Evolutionary conservation across 106 monocot genomes (phyloP), one percentile per base, ranked within the genome.

Genomic region (Apostasia ramifera): DNA sequence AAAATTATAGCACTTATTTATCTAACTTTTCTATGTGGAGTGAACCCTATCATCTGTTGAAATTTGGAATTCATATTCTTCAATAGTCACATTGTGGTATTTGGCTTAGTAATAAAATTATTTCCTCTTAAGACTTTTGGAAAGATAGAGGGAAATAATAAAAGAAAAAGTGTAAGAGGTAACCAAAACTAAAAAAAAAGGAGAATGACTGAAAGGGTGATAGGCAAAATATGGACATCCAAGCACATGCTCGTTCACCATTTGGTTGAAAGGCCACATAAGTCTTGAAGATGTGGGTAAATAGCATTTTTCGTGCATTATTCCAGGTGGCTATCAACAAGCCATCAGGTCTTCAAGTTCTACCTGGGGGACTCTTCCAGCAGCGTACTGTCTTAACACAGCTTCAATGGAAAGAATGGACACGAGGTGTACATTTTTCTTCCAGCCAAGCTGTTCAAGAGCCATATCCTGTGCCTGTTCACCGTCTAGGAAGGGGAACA

Each of bases 321-420:
- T 52, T 6, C 62, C 68, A 95, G 95, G 67, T 93, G 74, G 97
- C 81, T 40, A 61, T 98, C 57, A 87, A 90, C 69, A 98, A 98
- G 63, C 97, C 92, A 61, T 90, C 92, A 66, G 97, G 92, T 12
- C 68, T 98, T 71, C 92, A 98, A 93, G 92, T 98, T 81, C 80
- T 98, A 54, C 89, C 97, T 50, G 92, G 92, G 72, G 92, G 97
- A 50, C 84, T 92, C 59, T 98, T 98, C 71, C 97, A 98, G 72
- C 97, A 98, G 66, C 78, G 89, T 40, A 98, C 97, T 61, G 92
- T 92, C 69, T 73, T 97, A 62, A 81, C 68, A 45, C 95, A 97
- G 76, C 95, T 97, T 6, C 84, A 87, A 49, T 86, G 81, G 95
- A 79, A 75, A 66, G 65, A 69, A 12, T 66, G 78, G 79, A 82